A percentile compares a stretch with the other conserved stretches of the same genome.
These are phyloP conservation scores for Aspergillus fumigatus DNA, from an alignment of 2,329 filamentous ascomycete species.

Conservation along the genomic window DNA sequence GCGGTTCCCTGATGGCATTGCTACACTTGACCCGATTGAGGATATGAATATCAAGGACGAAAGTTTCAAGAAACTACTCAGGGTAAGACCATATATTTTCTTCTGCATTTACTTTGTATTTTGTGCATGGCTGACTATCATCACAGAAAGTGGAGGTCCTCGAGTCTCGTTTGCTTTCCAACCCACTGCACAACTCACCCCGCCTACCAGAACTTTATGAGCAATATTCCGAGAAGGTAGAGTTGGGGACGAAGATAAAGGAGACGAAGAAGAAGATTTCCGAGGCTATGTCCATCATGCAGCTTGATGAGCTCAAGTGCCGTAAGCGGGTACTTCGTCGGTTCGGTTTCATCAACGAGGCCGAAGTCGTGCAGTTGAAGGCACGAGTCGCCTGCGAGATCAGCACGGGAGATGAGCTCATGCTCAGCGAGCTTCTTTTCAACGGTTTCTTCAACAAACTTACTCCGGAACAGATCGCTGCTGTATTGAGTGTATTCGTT, in stretches of 20 bases:
- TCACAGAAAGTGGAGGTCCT: conserved; percentile 88
- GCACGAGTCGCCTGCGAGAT: conserved; percentile 97
- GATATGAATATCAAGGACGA: conserved; percentile 95
- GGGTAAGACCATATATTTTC: conserved; percentile 39
- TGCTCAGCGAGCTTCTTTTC: conserved; percentile 89
- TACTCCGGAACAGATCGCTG: conserved; percentile 78
- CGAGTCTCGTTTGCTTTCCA: conserved; percentile 81
- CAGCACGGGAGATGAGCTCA: conserved; percentile 89
- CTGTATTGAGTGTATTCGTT: conserved; percentile 88
- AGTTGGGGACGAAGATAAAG: conserved; percentile 74
- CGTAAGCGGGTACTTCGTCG: conserved; percentile 92
- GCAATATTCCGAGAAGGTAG: conserved; percentile 77
- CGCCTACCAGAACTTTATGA: conserved; percentile 79
- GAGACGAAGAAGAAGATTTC: conserved; percentile 80
- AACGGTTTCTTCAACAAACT: conserved; percentile 98
- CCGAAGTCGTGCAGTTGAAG: conserved; percentile 93
- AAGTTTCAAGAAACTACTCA: conserved; percentile 82
- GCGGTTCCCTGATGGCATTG: conserved; percentile 88
- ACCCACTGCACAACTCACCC: conserved; percentile 87
- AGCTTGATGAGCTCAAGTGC: conserved; percentile 93
- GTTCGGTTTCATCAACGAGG: conserved; percentile 91
- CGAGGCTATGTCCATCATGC: conserved; percentile 79
- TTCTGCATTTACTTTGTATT: neutral
- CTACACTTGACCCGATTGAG: conserved; percentile 85
- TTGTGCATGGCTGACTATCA: conserved; percentile 12